phyloP scores from a whole-genome alignment of 2,329 filamentous ascomycete species.

The Exophiala lecanii-corni region DNA sequence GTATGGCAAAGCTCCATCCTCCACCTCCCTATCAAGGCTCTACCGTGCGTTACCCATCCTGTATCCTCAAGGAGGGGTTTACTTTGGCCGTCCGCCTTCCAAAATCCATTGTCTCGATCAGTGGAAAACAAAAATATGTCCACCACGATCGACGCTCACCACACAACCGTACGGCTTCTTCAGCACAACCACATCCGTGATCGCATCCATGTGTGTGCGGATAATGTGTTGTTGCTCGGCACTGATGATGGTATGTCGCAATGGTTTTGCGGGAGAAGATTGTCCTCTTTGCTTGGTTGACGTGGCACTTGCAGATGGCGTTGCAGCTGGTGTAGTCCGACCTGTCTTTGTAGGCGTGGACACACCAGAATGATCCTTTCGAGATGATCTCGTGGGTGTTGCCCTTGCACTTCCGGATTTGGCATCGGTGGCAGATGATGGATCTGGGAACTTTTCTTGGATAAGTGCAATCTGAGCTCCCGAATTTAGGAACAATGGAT shows the following conservation, averaged over 20 bases:
- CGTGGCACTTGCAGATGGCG: not conserved
- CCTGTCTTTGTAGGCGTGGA: conserved; percentile 21
- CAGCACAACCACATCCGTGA: conserved; percentile 82
- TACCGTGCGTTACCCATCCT: no score
- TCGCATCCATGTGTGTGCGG: conserved; percentile 78
- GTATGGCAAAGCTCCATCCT: no score
- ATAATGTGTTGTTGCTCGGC: conserved; percentile 82
- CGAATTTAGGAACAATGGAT: conserved; percentile 40
- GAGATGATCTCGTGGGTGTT: conserved; percentile 26
- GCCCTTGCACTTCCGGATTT: conserved; percentile 19
- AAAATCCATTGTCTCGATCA: no score
- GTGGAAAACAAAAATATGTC: conserved; percentile 82
- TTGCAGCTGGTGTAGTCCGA: conserved; percentile 26
- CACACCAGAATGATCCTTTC: conserved; percentile 1
- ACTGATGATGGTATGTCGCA: conserved; percentile 78
- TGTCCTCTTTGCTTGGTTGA: conserved; percentile 3
- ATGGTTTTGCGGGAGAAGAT: conserved; percentile 41
- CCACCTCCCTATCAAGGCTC: no score
- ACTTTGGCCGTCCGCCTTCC: no score
- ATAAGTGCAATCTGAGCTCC: conserved; percentile 61
- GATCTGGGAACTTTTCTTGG: conserved; percentile 55
- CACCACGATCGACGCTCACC: conserved; percentile 81
- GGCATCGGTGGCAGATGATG: conserved; percentile 28
- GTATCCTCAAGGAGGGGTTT: conserved; percentile 38
- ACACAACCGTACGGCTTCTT: conserved; percentile 91